Conservation (phyloP, 1,284 basidiomycete species). For the Leccinum pachyderme region DNA sequence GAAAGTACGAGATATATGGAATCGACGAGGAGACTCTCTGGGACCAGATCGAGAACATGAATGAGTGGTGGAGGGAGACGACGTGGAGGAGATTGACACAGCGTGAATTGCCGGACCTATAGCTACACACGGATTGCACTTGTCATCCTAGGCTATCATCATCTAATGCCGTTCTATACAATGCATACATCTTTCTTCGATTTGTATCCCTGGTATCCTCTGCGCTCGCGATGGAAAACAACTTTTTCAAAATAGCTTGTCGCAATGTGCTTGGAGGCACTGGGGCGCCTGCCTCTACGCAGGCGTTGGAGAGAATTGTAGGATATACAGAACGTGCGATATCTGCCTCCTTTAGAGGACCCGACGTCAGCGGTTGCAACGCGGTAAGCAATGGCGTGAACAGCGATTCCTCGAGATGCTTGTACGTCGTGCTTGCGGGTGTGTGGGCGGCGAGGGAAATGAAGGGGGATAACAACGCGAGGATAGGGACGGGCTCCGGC, state of each 20-base stretch:
- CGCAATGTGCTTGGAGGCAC: constrained; percentile 44
- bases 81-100: constrained; percentile 84
- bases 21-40: constrained; percentile 82
- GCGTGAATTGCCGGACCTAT: constrained; percentile 86
- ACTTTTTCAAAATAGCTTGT: constrained; percentile 54
- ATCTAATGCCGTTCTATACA: constrained; percentile 68
- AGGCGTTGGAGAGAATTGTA: constrained; percentile 49
- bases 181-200: constrained; percentile 76
- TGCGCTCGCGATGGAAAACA: constrained; percentile 79
- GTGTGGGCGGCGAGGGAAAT: constrained; percentile 67
- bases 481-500: constrained; percentile 53
- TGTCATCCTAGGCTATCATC: constrained; percentile 37
- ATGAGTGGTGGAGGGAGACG: constrained; percentile 92
- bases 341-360: constrained; percentile 42
- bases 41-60: constrained; percentile 75
- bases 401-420: constrained; percentile 63
- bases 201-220: constrained; percentile 75
- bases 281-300: constrained; percentile 42
- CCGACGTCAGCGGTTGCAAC: constrained; percentile 38
- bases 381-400: constrained; percentile 63
- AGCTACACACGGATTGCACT: constrained; percentile 5
- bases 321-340: constrained; percentile 35
- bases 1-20: constrained; percentile 86
- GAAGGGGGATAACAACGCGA: constrained; percentile 65
- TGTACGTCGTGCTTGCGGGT: constrained; percentile 58